Conservation (phyloP, 2,329 filamentous ascomycete species). For the Polychaeton citri region DNA sequence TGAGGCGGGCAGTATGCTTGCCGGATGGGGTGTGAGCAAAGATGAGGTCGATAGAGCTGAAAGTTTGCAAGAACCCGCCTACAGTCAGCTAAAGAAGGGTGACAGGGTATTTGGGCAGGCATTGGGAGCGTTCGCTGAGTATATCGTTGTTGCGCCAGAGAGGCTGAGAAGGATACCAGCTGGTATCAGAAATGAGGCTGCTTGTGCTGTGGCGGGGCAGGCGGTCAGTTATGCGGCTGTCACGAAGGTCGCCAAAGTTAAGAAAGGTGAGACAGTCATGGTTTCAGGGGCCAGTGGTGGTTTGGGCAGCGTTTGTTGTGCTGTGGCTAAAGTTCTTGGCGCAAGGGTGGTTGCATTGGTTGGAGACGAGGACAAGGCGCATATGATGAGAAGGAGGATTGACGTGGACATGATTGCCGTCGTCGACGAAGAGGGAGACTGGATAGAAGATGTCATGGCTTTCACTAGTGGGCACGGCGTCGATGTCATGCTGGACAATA, state of each 20-base stretch:
- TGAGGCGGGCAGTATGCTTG: not conserved
- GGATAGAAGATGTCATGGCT: conserved; percentile 39
- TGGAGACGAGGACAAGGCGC: conserved; percentile 33
- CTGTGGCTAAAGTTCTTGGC: conserved; percentile 40
- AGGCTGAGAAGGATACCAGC: conserved; percentile 33
- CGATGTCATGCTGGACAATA: conserved; percentile 45
- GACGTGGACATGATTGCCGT: conserved; percentile 22
- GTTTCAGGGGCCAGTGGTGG: conserved; percentile 44
- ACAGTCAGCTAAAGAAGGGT: conserved; percentile 27
- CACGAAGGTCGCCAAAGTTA: conserved; percentile 27
- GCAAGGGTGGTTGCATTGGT: conserved; percentile 42
- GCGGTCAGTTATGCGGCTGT: conserved; percentile 43
- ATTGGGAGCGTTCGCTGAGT: conserved; percentile 41
- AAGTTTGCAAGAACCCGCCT: conserved; percentile 7
- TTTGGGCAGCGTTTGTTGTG: conserved; percentile 42
- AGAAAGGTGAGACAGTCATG: conserved; percentile 37
- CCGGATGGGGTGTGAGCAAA: not conserved
- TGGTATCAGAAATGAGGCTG: conserved; percentile 33
- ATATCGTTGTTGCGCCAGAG: conserved; percentile 30
- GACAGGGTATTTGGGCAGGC: conserved; percentile 41
- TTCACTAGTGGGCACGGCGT: conserved; percentile 38
- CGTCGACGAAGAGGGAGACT: conserved; percentile 28
- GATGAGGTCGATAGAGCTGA: not conserved
- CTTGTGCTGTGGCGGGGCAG: conserved; percentile 41
- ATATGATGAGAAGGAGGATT: conserved; percentile 10